Base-by-base conservation (phyloP, 2,329 filamentous ascomycete species). In the Ophiognomonia clavigignenti-juglandacearum region DNA sequence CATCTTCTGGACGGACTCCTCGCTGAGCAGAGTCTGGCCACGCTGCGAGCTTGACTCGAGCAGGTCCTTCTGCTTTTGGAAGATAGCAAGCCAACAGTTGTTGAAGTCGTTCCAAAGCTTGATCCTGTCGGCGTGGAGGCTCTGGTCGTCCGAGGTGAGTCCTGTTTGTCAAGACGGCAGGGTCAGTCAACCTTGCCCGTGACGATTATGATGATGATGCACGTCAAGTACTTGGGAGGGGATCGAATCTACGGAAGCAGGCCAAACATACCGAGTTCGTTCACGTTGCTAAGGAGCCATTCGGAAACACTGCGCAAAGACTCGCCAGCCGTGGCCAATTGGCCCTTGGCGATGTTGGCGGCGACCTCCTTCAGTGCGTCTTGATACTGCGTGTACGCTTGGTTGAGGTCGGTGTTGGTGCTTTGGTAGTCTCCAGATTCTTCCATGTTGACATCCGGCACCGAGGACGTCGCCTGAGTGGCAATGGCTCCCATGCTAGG, bases 21-120 rank as follows among this genome's bases (percentile, higher is more conserved):
- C 73, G 26, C 78, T 77, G 57, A 97, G 77, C 11, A 93, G 64
- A 43, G 71, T 82, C 53, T 83, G 80, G 0, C 71, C 65, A 4
- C 76, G 70, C 48, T 78, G 74, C 53, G 78, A 73, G 16, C 77
- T 77, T 0, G 77, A 77, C 43, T 75, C 72, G 59, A 86, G 73
- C 63, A 91, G 70, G 45, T 95, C 85, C 60, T 86, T 88, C 63
- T 97, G 91, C 56, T 82, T 86, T 62, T 93, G 88, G 42, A 91
- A 80, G 6, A 93, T 72, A 4, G 84, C 79, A 31, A 96, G 77
- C 92, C 92, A 97, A 50, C 88, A 90, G 49, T 88, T 78, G 65
- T 98, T 97, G 70, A 97, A 96, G 56, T 96, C 86, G 58, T 86
- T 83, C 93, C 93, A 98, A 6, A 97, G 71, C 60, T 85, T 84